Evolutionary conservation across 192 early-diverging fungal genomes (phyloP), one percentile per base, ranked within the genome.

Genomic region (Funneliformis mosseae): DNA sequence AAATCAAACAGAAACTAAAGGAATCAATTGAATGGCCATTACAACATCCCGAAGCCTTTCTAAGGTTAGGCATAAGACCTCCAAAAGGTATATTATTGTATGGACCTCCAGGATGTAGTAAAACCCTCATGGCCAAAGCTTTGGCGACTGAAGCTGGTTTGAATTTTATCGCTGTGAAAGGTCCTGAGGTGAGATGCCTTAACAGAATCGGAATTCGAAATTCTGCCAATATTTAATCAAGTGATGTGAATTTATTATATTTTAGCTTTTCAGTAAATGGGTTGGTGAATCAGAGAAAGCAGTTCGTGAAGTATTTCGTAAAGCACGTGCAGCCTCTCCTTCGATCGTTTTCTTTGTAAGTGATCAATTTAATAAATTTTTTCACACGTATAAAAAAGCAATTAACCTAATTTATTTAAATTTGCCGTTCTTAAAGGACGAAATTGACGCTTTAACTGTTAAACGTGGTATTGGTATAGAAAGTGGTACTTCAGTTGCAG

Each of bases 1-100:
- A 94, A n/a, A 93, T 96, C 23, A 98, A 97, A 83, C 93, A 95
- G 79, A 92, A 92, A 80, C 83, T 99, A 28, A 93, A 93, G 61
- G 98, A 99, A 84, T 95, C 97, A 0, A 93, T 99, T 11, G 98
- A 99, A 84, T 99, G 98, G 98, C 98, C 98, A 6, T 84, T 99
- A 16, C 92, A 95, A 88, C 96, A 98, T 84, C 95, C 98, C 0
- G 94, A 97, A 64, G 93, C 92, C 8, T 99, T 99, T 88, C 81
- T 83, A 11, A 88, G 94, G 21, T 92, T 98, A 83, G 93, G 94
- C 2, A 98, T 99, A 79, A 88, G 92, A 6, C 98, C 98, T 18
- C 98, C 98, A 42, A 98, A 98, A 83, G 98, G 98, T 18, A 93
- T 99, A 48, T 81, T 99, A n/a, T 83, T 99, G 39, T 99, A 98